Evolutionary conservation across 257 asterid genomes (phyloP).

Genomic region (Henckelia pumila): DNA sequence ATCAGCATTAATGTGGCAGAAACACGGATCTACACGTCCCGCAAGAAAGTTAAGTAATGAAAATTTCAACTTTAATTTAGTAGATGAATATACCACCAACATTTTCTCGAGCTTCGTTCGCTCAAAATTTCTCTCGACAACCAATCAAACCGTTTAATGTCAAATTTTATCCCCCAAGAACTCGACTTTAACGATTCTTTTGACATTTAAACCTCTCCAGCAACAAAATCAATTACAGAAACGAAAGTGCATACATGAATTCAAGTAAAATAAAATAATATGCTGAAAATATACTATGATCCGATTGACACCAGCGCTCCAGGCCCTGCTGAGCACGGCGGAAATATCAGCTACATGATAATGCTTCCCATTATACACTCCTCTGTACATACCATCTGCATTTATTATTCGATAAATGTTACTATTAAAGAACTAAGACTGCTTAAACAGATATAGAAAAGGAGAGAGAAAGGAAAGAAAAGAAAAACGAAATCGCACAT

Average conservation of each 20-base stretch:
- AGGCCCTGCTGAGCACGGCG: slow-evolving; percentile 84
- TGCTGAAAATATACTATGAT: slow-evolving; percentile 54
- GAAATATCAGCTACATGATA: slow-evolving; percentile 75
- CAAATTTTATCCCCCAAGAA: background rate
- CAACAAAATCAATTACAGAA: slow-evolving; percentile 19
- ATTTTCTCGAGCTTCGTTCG: no score
- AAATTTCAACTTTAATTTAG: background rate
- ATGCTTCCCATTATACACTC: slow-evolving; percentile 89
- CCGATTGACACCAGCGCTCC: slow-evolving; percentile 93
- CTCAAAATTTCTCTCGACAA: no score
- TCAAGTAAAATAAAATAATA: background rate
- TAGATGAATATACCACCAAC: slow-evolving; percentile 8
- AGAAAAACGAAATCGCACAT: slow-evolving; percentile 1
- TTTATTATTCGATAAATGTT: slow-evolving; percentile 10
- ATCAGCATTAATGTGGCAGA: slow-evolving; percentile 8
- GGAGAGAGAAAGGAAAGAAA: background rate
- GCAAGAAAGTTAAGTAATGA: slow-evolving; percentile 1
- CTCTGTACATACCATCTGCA: slow-evolving; percentile 90
- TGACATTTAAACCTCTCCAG: slow-evolving; percentile 15
- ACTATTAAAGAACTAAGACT: background rate
- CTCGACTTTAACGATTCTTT: background rate
- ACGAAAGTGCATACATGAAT: background rate
- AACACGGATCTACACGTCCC: slow-evolving; percentile 1
- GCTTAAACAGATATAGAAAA: no score
- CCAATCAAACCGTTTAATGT: no score